Percentiles rank a stretch among this genome's conserved stretches.
Conservation (phyloP, 495 filamentous ascomycete species). For the Aspergillus steynii region DNA sequence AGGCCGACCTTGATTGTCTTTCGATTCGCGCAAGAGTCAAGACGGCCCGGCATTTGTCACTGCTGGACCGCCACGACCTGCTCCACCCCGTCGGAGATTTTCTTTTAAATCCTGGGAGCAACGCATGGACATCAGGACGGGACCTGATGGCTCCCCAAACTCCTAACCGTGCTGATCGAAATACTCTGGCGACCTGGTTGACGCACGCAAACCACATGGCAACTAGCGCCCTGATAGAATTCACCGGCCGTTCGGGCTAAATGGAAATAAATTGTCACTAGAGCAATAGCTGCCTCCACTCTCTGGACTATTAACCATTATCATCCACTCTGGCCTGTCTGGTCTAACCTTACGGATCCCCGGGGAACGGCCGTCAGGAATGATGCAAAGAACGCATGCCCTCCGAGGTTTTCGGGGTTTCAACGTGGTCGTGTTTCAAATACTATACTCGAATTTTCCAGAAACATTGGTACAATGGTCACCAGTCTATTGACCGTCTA, state of each 20-base stretch:
- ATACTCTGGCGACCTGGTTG: not conserved
- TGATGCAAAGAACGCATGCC: not conserved
- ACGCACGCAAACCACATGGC: constrained; percentile 1
- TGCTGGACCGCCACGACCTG: too few relatives aligned
- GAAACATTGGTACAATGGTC: not conserved
- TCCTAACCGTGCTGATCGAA: not conserved
- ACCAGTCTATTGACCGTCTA: not conserved
- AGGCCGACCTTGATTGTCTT: too few relatives aligned
- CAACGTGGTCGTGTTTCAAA: too few relatives aligned
- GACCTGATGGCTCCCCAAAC: not conserved
- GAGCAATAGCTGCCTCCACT: not conserved
- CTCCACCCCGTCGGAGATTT: not conserved
- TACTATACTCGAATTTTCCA: not conserved
- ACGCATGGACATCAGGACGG: not conserved
- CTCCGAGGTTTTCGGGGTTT: too few relatives aligned
- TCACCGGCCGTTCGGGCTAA: constrained; percentile 7
- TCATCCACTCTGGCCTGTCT: not conserved
- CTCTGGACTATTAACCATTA: not conserved
- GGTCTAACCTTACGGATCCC: not conserved
- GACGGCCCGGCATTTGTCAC: not conserved
- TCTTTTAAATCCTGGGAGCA: not conserved
- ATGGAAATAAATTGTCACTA: constrained; percentile 3
- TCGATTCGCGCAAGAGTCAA: too few relatives aligned
- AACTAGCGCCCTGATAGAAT: constrained; percentile 1
- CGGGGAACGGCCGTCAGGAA: not conserved